Evolutionary conservation across 768 basidiomycete genomes (phyloP).

Genomic region (Russula foetens): DNA sequence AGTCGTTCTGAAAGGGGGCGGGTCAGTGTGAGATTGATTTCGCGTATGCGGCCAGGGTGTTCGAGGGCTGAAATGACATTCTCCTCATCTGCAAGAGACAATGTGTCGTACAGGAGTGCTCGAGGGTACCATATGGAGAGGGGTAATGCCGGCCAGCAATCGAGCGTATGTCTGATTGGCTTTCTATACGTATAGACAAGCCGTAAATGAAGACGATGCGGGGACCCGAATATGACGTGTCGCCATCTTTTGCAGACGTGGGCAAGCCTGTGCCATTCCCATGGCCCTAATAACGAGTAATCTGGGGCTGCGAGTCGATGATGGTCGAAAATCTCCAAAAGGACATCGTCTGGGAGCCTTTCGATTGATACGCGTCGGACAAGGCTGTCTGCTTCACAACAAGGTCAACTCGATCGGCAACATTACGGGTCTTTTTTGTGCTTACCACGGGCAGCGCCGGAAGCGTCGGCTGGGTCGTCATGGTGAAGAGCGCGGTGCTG

Average conservation of each 20-base stretch:
- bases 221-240: conserved; percentile 4
- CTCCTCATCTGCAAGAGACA: neutral
- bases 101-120: neutral
- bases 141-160: conserved; percentile 7
- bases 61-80: conserved; percentile 3
- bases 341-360: conserved; percentile 9
- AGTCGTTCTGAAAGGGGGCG: neutral
- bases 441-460: neutral
- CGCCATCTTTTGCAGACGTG: conserved; percentile 14
- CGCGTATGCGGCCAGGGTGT: conserved; percentile 5
- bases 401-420: neutral
- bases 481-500: neutral
- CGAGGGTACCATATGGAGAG: conserved; percentile 6
- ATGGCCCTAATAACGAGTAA: neutral
- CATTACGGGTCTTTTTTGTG: neutral
- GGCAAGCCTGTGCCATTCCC: conserved; percentile 14
- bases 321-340: conserved; percentile 12
- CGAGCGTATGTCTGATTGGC: conserved; percentile 2
- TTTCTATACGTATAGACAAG: conserved; percentile 13
- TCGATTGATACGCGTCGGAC: neutral
- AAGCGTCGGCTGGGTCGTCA: neutral
- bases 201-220: conserved; percentile 3
- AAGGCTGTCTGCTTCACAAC: neutral
- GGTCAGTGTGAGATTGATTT: conserved; percentile 14
- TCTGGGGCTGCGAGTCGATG: neutral